Evolutionary conservation across 805 yeast genomes (phyloP), one percentile per base, ranked within the genome.

Genomic region (Saturnispora besseyi): DNA sequence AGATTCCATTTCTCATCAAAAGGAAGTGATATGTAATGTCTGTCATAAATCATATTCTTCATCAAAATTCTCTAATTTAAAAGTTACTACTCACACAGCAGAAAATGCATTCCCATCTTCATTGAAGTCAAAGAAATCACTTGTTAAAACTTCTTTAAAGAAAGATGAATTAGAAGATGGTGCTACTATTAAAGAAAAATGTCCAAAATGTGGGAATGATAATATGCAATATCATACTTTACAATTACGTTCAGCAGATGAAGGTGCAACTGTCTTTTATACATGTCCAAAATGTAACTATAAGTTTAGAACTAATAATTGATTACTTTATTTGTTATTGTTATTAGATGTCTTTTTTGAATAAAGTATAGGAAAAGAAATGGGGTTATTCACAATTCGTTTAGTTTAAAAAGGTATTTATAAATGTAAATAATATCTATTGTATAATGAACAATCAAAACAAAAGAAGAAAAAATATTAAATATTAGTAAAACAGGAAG

Each of bases 191-290:
- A 86, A 90, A 66, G 99, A 93, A 67, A 90, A 86, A 63, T 93
- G 99, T 75, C 98, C 98, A n/a, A 81, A 90, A 68, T 93, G 99
- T 78, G 96, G 96, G 45, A 79, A 90, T 68, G 97, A 93, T 63
- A 97, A 93, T 68, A 95, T 95, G 99, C 90, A 83, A 65, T 93
- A 91, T 66, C 98, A 93, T 64, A 93, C 99, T 4, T 73, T 93
- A 58, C 99, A 93, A 69, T 76, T 93, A 59, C 82, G 99, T 71
- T 86, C 96, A 49, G 99, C 99, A 1, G 99, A 93, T 76, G 99
- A 93, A 76, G 99, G 99, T 76, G 96, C 99, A 29, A 93, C 99
- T 9, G 98, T 93, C 33, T 93, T 93, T 65, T 95, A 93, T 71
- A 91, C 99, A 1, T 93, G 99, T 73, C 84, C 96, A 1, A 71